Evolutionary conservation across 371 early-diverging fungal species (phyloP).

Genomic region (Dipsacomyces acuminosporus): DNA sequence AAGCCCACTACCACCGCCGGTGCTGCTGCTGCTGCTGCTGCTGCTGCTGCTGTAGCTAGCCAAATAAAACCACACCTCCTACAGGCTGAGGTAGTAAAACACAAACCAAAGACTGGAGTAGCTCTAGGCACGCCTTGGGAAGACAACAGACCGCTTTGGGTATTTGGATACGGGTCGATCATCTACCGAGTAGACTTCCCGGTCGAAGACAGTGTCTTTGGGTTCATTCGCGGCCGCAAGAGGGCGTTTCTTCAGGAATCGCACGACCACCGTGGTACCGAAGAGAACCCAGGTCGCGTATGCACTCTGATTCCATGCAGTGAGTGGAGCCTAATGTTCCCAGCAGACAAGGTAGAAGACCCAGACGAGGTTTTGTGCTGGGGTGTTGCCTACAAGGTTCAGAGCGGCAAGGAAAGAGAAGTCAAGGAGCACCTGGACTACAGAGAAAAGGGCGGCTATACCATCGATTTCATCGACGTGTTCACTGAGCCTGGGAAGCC

Average conservation of each 20-base stretch:
- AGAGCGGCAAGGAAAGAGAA: slow-evolving; percentile 55
- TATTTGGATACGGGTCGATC: slow-evolving; percentile 87
- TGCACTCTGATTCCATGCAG: slow-evolving; percentile 76
- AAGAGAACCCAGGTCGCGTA: slow-evolving; percentile 78
- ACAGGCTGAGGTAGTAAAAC: no score
- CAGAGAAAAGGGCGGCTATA: slow-evolving; percentile 87
- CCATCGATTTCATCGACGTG: slow-evolving; percentile 65
- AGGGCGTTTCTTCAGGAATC: slow-evolving; percentile 90
- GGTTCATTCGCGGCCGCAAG: slow-evolving; percentile 73
- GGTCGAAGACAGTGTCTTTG: slow-evolving; percentile 51
- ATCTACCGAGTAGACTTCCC: slow-evolving; percentile 73
- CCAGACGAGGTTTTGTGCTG: slow-evolving; percentile 62
- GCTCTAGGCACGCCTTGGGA: slow-evolving; percentile 24
- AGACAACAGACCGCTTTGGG: slow-evolving; percentile 54
- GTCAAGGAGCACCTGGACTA: slow-evolving; percentile 75
- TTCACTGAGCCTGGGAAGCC: slow-evolving; percentile 48
- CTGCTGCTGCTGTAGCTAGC: neutral
- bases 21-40: neutral
- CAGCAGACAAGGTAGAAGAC: neutral
- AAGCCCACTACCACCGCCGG: neutral
- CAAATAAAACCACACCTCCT: no score
- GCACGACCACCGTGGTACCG: slow-evolving; percentile 89
- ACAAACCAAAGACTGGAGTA: neutral
- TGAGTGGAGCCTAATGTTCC: slow-evolving; percentile 50
- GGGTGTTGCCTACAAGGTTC: slow-evolving; percentile 85